These are phyloP conservation scores for Colletotrichum graminicola DNA, from an alignment of 2,329 filamentous ascomycete genomes.

Conservation along the genomic window DNA sequence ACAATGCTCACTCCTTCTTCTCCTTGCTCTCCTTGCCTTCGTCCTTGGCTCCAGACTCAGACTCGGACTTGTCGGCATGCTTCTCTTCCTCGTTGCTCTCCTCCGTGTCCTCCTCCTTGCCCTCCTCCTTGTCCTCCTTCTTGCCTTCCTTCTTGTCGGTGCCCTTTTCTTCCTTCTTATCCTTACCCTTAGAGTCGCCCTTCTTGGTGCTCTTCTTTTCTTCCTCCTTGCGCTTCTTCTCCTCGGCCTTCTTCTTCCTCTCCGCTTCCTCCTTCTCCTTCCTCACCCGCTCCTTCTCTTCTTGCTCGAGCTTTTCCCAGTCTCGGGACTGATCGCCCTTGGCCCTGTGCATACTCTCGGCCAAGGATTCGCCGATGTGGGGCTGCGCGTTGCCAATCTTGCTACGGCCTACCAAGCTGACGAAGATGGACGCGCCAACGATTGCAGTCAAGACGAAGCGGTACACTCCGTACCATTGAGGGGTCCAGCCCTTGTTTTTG, in stretches of 20 bases:
- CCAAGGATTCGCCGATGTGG: conserved; percentile 52
- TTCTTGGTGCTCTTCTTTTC: conserved; percentile 46
- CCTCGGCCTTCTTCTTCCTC: conserved; percentile 51
- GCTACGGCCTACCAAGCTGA: conserved; percentile 84
- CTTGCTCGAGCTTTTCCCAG: conserved; percentile 60
- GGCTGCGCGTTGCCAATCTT: conserved; percentile 68
- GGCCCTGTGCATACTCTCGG: conserved; percentile 54
- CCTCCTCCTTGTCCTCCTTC: conserved; percentile 46
- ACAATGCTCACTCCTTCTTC: conserved; percentile 25
- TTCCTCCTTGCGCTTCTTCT: conserved; percentile 49
- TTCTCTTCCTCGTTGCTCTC: conserved; percentile 29
- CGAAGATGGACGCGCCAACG: conserved; percentile 84
- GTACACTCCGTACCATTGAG: conserved; percentile 88
- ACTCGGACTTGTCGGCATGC: conserved; percentile 8
- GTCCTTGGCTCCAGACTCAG: conserved; percentile 1
- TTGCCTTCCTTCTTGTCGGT: conserved; percentile 21
- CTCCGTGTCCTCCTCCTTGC: conserved; percentile 32
- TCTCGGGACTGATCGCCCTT: conserved; percentile 54
- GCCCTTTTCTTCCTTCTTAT: conserved; percentile 42
- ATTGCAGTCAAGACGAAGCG: conserved; percentile 93
- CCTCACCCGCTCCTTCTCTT: conserved; percentile 54
- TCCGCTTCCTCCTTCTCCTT: conserved; percentile 57
- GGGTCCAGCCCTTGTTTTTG: conserved; percentile 80
- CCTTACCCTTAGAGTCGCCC: conserved; percentile 43
- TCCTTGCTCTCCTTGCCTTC: conserved; percentile 26